phyloP scores from a whole-genome alignment of 306 rosid genomes.

The Medicago truncatula region MtrunA17r5.0-ANR NC_053042.1:53953501-53954000 shows the following conservation, averaged over 20 bases:
- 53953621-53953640: slow-evolving; percentile 77
- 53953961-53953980: slow-evolving; percentile 13
- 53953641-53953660: slow-evolving; percentile 60
- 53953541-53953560: slow-evolving; percentile 84
- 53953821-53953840: slow-evolving; percentile 47
- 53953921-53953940: not conserved
- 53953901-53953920: not conserved
- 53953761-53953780: slow-evolving; percentile 76
- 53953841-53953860: slow-evolving; percentile 59
- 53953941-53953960: slow-evolving; percentile 33
- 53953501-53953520: slow-evolving; percentile 57
- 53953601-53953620: slow-evolving; percentile 56
- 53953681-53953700: slow-evolving; percentile 46
- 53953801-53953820: slow-evolving; percentile 45
- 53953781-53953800: slow-evolving; percentile 36
- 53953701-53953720: slow-evolving; percentile 68
- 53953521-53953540: slow-evolving; percentile 90
- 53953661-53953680: slow-evolving; percentile 61
- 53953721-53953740: slow-evolving; percentile 73
- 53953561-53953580: slow-evolving; percentile 94
- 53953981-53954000: slow-evolving; percentile 27
- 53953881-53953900: slow-evolving; percentile 19
- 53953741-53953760: slow-evolving; percentile 69
- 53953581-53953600: slow-evolving; percentile 66
- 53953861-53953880: slow-evolving; percentile 38